Evolutionary conservation across 1,284 basidiomycete genomes (phyloP), one percentile per base, ranked within the genome.

Genomic region (Cutaneotrichosporon dermatis): DNA sequence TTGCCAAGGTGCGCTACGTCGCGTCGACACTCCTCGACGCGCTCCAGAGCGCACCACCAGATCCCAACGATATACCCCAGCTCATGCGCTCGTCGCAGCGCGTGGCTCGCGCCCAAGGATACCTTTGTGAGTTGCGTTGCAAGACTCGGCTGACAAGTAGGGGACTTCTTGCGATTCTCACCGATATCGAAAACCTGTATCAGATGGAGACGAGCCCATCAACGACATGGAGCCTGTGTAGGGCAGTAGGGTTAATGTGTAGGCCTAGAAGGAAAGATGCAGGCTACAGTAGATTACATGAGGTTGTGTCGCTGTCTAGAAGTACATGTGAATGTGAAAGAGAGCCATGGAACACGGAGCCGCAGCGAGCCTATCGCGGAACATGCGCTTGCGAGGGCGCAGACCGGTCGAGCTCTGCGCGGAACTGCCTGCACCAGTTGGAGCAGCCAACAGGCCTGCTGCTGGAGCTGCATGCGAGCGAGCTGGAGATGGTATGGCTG

Each of bases 1-100:
- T 92, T 12, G 86, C 89, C 73, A 92, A 92, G 82, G 89, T 92
- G 60, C 86, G 90, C 57, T 92, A 91, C 72, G 88, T 92, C 16
- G 90, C 90, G 11, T 91, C 88, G 25, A 91, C 89, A 2, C 79
- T 93, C 51, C 81, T 93, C 60, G 90, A 93, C 72, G 85, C 88
- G n/a, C 86, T 93, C 50, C 82, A 86, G 55, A 88, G 88, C 75
- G 87, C 85, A 2, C 50, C 50, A 16, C 50, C 50, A 12, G 39
- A 51, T n/a, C 50, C 50, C 1, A 39, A 39, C 1, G 50, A 40
- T 36, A 51, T 51, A 9, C 50, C 50, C 7, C 37, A 51, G 39
- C 37, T 51, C 37, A 51, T 51, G 25, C 58, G 53, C n/a, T 45
- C 54, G 3, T 50, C 48, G 9, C 56, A 62, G 85, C 90, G 76